Conservation (phyloP, 345 rosid genomes). For the Brassica nigra region DNA sequence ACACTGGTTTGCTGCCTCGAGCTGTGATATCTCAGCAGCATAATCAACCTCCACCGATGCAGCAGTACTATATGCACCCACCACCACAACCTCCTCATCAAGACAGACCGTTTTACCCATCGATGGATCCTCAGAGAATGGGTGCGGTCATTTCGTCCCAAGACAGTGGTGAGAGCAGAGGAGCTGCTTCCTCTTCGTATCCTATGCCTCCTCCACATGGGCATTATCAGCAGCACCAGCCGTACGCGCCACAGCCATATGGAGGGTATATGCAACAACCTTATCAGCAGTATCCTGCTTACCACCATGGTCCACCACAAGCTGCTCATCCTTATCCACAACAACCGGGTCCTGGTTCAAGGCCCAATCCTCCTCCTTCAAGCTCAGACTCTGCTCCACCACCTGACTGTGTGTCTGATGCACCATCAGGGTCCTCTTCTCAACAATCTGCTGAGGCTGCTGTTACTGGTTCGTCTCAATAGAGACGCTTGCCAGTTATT, state of each 20-base stretch:
- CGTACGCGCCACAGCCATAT: constrained; percentile 58
- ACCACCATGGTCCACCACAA: constrained; percentile 46
- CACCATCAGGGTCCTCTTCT: constrained; percentile 27
- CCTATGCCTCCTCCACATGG: constrained; percentile 46
- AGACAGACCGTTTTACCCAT: constrained; percentile 71
- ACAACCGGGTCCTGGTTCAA: constrained; percentile 37
- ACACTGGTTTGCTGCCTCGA: constrained; percentile 74
- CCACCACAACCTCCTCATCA: constrained; percentile 47
- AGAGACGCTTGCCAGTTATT: not conserved
- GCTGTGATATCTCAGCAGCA: constrained; percentile 91
- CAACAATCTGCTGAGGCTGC: constrained; percentile 8
- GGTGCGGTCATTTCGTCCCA: constrained; percentile 77
- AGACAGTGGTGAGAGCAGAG: constrained; percentile 59
- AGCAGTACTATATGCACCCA: constrained; percentile 63
- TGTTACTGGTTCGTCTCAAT: constrained; percentile 7
- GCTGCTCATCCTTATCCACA: constrained; percentile 43
- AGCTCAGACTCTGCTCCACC: constrained; percentile 25
- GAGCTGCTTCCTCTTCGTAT: constrained; percentile 52
- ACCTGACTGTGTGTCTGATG: constrained; percentile 8
- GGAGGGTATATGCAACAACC: constrained; percentile 67
- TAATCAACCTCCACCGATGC: constrained; percentile 65
- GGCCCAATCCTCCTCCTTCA: constrained; percentile 27
- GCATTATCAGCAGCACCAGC: constrained; percentile 48
- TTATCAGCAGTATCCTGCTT: constrained; percentile 67
- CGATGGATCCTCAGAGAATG: constrained; percentile 98